Percentiles rank a stretch among this genome's conserved stretches.
Conservation (phyloP, 225 moss, liverwort and hornwort species). For the Physcomitrium patens region DNA sequence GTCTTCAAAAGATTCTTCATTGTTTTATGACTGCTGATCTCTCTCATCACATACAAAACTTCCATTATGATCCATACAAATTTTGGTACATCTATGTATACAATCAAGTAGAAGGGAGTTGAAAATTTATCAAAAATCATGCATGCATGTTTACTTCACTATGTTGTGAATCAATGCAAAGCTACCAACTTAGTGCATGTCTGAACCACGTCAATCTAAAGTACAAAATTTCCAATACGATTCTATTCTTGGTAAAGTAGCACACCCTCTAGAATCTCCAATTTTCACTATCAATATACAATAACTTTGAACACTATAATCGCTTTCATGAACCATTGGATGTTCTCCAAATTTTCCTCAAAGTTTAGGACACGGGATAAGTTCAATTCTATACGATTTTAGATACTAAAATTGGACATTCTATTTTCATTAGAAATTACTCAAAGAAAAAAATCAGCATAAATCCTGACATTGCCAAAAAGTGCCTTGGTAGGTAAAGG, state of each 20-base stretch:
- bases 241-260: background rate
- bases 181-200: background rate
- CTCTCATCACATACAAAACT: background rate
- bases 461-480: too few species aligned
- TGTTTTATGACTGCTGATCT: background rate
- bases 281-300: background rate
- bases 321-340: background rate
- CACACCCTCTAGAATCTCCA: background rate
- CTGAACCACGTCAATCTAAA: background rate
- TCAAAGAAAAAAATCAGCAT: slow-evolving; percentile 2
- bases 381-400: background rate
- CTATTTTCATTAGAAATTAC: background rate
- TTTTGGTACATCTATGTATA: too few species aligned
- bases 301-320: background rate
- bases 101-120: background rate
- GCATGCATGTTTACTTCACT: background rate
- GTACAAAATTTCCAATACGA: background rate
- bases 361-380: background rate
- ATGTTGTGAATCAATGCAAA: background rate
- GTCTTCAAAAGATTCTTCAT: background rate
- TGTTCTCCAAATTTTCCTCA: background rate
- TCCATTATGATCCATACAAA: too few species aligned
- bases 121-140: background rate
- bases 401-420: background rate
- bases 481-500: too few species aligned